phyloP scores from a whole-genome alignment of 2,329 filamentous ascomycete genomes.

The Calonectria naviculata region DNA sequence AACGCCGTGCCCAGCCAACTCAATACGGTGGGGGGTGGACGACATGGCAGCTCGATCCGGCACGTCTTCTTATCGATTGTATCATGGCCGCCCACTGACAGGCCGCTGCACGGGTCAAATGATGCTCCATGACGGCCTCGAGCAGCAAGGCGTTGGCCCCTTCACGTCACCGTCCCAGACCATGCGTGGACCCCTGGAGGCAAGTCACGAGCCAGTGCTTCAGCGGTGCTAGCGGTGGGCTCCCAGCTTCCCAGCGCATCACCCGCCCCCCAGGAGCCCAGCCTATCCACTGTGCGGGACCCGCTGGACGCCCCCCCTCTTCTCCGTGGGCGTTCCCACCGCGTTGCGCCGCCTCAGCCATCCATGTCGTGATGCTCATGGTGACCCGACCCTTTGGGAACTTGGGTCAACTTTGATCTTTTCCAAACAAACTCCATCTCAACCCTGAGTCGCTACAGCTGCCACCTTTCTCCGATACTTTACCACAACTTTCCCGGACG shows the following conservation, averaged over 20 bases:
- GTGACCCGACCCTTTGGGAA: slow-evolving; percentile 39
- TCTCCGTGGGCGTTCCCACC: slow-evolving; percentile 11
- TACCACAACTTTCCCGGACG: neutral
- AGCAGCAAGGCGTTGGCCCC: slow-evolving; percentile 12
- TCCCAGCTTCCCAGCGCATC: slow-evolving; percentile 16
- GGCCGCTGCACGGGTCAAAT: slow-evolving; percentile 36
- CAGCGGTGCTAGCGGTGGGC: slow-evolving; percentile 30
- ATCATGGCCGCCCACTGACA: slow-evolving; percentile 28
- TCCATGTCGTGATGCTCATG: slow-evolving; percentile 37
- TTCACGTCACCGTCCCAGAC: slow-evolving; percentile 27
- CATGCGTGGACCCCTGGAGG: slow-evolving; percentile 29
- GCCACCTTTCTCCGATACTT: neutral
- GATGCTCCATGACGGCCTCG: slow-evolving; percentile 28
- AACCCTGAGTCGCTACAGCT: slow-evolving; percentile 20
- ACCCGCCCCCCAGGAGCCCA: slow-evolving; percentile 10
- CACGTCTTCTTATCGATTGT: slow-evolving; percentile 30
- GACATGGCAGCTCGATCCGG: slow-evolving; percentile 6
- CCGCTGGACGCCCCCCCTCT: neutral
- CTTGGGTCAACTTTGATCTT: slow-evolving; percentile 6
- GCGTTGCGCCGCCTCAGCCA: slow-evolving; percentile 39
- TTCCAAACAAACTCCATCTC: slow-evolving; percentile 24
- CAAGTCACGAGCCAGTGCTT: slow-evolving; percentile 36
- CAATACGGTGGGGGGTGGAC: slow-evolving; percentile 23
- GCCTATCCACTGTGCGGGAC: neutral
- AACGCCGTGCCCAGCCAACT: neutral